phyloP scores from a whole-genome alignment of 78 protist genomes.

The Isochrysis galbana region DNA sequence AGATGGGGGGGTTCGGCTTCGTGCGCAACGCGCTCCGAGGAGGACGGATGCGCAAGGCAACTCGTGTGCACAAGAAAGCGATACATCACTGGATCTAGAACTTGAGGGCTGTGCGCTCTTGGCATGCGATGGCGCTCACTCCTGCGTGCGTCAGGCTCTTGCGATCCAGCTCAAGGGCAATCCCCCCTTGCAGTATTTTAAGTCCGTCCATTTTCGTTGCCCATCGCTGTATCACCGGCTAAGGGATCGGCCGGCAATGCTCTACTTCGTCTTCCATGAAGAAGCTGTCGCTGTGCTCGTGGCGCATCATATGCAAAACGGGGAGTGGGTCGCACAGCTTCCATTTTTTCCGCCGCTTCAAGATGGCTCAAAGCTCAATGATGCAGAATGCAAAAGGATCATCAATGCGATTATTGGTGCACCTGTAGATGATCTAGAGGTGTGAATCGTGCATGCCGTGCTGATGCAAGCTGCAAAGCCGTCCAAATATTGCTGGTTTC shows the following conservation, averaged over 20 bases:
- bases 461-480: too few relatives aligned
- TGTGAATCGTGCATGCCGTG: too few relatives aligned
- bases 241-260: conserved; percentile 36
- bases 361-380: neutral
- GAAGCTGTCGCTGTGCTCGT: conserved; percentile 37
- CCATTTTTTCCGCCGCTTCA: conserved; percentile 31
- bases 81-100: neutral
- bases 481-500: too few relatives aligned
- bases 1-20: neutral
- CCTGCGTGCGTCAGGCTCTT: neutral
- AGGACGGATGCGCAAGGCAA: too few relatives aligned
- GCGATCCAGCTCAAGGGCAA: neutral
- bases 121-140: neutral
- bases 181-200: neutral
- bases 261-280: conserved; percentile 45
- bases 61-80: too few relatives aligned
- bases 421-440: neutral
- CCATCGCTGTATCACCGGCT: neutral
- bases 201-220: neutral
- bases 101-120: neutral
- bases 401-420: neutral
- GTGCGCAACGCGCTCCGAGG: too few relatives aligned
- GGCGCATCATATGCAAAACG: neutral
- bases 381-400: too few relatives aligned
- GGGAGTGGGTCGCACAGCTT: conserved; percentile 40